Evolutionary conservation across 345 rosid species (phyloP).

Genomic region (Linum lewisii): DNA sequence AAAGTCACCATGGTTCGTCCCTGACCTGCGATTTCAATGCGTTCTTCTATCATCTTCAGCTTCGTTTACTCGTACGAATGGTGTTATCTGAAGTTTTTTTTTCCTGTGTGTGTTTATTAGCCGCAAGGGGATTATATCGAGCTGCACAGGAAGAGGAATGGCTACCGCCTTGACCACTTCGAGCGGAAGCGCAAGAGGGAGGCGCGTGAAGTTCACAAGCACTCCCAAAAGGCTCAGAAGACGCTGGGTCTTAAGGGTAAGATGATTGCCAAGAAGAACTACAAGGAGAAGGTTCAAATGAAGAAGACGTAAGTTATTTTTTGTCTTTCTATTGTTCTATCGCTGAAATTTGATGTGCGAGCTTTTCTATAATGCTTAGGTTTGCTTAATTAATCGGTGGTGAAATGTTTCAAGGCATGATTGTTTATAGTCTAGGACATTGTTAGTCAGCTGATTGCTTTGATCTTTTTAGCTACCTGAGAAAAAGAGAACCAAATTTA

Average conservation of each 20-base stretch:
- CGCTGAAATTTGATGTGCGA: background rate
- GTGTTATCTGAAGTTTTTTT: background rate
- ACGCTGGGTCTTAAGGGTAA: slow-evolving; percentile 28
- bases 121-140: slow-evolving; percentile 96
- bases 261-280: slow-evolving; percentile 30
- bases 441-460: no score
- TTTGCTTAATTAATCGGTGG: no score
- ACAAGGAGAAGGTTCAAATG: slow-evolving; percentile 28
- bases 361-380: background rate
- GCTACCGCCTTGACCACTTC: slow-evolving; percentile 62
- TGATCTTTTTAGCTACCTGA: no score
- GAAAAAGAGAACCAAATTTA: no score
- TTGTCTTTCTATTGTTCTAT: background rate
- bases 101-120: slow-evolving; percentile 22
- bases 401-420: no score
- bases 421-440: no score
- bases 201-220: slow-evolving; percentile 84
- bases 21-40: background rate
- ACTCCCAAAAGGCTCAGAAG: slow-evolving; percentile 58
- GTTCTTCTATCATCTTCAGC: background rate
- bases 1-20: slow-evolving; percentile 3
- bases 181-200: slow-evolving; percentile 89
- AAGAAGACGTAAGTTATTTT: slow-evolving; percentile 21
- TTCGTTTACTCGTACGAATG: background rate
- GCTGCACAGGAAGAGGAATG: slow-evolving; percentile 69